Conservation (phyloP, 352 stramenopile genomes). For the Sclerospora graminicola region DNA sequence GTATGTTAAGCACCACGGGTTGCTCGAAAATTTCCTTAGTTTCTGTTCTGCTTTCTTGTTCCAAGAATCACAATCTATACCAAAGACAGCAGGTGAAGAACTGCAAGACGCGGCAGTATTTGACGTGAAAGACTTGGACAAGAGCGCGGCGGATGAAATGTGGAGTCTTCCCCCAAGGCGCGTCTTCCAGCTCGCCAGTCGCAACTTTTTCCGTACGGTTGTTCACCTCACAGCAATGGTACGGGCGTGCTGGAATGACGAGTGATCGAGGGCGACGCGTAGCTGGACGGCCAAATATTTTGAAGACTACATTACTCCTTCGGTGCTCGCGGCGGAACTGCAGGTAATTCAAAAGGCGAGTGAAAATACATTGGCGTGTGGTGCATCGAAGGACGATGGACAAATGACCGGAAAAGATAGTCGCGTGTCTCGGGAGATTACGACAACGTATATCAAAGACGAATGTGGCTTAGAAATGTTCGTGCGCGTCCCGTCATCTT, state of each 20-base stretch:
- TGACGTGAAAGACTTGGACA: conserved; percentile 28
- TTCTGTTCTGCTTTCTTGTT: conserved; percentile 53
- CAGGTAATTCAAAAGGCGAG: conserved; percentile 59
- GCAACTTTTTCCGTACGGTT: conserved; percentile 76
- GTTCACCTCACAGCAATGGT: conserved; percentile 79
- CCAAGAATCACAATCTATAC: conserved; percentile 32
- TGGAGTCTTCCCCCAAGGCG: conserved; percentile 30
- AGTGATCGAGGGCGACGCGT: conserved; percentile 66
- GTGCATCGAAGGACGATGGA: conserved; percentile 51
- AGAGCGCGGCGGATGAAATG: conserved; percentile 12
- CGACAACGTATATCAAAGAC: conserved; percentile 89
- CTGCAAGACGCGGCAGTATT: conserved; percentile 46
- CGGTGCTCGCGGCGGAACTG: conserved; percentile 66
- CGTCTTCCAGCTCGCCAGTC: conserved; percentile 43
- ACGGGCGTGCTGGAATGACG: conserved; percentile 86
- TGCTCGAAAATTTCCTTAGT: conserved; percentile 56
- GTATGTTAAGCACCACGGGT: conserved; percentile 42
- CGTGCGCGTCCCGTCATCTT: conserved; percentile 78
- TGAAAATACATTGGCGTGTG: conserved; percentile 14
- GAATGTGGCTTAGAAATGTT: conserved; percentile 88
- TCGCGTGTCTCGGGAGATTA: conserved; percentile 83
- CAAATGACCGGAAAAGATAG: conserved; percentile 85
- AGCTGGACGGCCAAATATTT: conserved; percentile 86
- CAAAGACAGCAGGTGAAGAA: conserved; percentile 15
- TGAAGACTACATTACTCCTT: conserved; percentile 79